Conservation (phyloP, 2,329 filamentous ascomycete species). For the Passalora sequoiae region DNA sequence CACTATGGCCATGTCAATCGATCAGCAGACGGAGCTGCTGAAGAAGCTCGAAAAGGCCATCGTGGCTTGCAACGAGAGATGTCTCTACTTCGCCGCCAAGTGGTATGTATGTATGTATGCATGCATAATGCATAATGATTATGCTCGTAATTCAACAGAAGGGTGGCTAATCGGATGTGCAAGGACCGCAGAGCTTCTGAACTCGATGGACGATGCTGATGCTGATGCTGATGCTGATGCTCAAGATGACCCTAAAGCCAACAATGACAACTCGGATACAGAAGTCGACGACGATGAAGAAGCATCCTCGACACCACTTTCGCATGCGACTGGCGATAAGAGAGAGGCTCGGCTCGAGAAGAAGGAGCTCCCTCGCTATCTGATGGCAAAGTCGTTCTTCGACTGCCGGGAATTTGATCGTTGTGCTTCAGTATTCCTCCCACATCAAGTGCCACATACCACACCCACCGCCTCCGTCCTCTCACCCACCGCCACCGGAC, state of each 20-base stretch:
- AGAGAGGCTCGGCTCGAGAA: conserved; percentile 71
- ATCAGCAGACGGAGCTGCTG: conserved; percentile 57
- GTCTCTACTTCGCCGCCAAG: conserved; percentile 93
- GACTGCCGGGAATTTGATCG: conserved; percentile 94
- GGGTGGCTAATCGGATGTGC: no score
- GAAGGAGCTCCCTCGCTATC: conserved; percentile 73
- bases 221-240: conserved; percentile 31
- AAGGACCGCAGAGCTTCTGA: conserved; percentile 92
- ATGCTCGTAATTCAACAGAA: no score
- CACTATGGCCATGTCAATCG: conserved; percentile 35
- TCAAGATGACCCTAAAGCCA: conserved; percentile 40
- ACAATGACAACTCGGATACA: conserved; percentile 51
- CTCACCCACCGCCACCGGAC: conserved; percentile 35
- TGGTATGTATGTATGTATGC: no score
- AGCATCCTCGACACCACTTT: conserved; percentile 38
- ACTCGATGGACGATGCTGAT: conserved; percentile 63
- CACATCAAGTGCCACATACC: conserved; percentile 58
- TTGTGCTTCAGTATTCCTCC: conserved; percentile 72
- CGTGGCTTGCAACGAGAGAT: conserved; percentile 86
- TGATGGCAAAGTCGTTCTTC: conserved; percentile 89
- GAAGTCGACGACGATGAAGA: conserved; percentile 36
- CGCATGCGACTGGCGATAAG: conserved; percentile 61
- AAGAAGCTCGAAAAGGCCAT: conserved; percentile 77
- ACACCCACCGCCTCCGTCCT: conserved; percentile 30
- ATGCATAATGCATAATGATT: no score